A percentile compares a stretch with the other conserved stretches of the same genome.
Conservation (phyloP, 805 yeast genomes). For the Candida vartiovaarae region DNA sequence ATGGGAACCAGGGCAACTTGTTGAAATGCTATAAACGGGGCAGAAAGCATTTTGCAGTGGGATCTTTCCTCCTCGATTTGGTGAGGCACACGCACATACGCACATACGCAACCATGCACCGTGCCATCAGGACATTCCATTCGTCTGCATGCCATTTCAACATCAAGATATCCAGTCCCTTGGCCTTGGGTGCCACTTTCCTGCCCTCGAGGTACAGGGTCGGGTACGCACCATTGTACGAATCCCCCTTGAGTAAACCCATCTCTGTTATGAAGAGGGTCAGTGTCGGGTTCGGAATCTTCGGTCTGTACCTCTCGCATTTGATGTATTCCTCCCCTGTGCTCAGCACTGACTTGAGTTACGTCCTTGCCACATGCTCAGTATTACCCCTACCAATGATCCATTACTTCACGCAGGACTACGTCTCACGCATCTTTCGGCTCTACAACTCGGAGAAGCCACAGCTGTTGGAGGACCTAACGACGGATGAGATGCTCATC, state of each 20-base stretch:
- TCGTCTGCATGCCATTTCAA: no score
- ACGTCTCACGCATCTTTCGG: constrained; percentile 66
- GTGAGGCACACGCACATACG: no score
- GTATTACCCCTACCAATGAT: constrained; percentile 52
- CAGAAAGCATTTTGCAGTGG: neutral
- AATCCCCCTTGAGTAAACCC: constrained; percentile 54
- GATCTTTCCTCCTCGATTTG: neutral
- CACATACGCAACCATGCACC: no score
- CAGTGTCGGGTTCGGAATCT: constrained; percentile 50
- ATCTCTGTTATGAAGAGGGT: constrained; percentile 57
- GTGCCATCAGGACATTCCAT: constrained; percentile 2
- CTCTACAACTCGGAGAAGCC: constrained; percentile 53
- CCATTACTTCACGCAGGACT: constrained; percentile 50
- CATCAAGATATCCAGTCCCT: constrained; percentile 34
- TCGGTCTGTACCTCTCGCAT: constrained; percentile 60
- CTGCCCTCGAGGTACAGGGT: constrained; percentile 46
- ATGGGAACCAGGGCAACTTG: constrained; percentile 1
- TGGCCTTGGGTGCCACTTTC: constrained; percentile 33
- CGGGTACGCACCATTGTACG: constrained; percentile 57
- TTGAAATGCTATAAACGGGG: neutral
- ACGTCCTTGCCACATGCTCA: constrained; percentile 33
- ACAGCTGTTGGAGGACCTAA: constrained; percentile 58
- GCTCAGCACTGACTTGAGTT: constrained; percentile 44
- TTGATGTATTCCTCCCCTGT: constrained; percentile 43
- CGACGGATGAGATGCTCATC: constrained; percentile 55